These are phyloP conservation scores for Pachysandra terminalis DNA, from an alignment of 164 flowering plant genomes.

Conservation along the genomic window DNA sequence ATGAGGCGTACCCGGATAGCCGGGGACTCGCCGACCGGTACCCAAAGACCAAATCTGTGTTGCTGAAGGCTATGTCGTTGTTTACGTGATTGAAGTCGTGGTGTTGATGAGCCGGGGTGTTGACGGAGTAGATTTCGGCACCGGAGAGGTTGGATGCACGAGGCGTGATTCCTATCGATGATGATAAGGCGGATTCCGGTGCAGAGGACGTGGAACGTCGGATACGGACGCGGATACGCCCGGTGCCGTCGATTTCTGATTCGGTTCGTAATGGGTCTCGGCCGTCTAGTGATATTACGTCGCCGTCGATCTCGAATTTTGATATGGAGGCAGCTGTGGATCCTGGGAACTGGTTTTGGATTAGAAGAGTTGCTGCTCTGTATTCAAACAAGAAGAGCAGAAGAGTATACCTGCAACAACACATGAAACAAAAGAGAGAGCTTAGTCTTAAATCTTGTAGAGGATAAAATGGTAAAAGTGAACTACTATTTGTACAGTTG, in stretches of 20 bases:
- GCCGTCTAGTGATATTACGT: slow-evolving; percentile 58
- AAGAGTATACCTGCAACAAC: slow-evolving; percentile 42
- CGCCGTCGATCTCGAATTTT: slow-evolving; percentile 46
- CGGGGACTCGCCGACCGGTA: slow-evolving; percentile 43
- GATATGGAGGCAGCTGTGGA: slow-evolving; percentile 43
- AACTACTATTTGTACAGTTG: too few species aligned
- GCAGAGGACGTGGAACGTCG: slow-evolving; percentile 54
- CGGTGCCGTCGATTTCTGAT: slow-evolving; percentile 43
- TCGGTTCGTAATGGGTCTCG: slow-evolving; percentile 48
- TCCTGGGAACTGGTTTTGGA: slow-evolving; percentile 43
- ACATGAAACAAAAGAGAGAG: not conserved
- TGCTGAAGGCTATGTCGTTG: slow-evolving; percentile 21
- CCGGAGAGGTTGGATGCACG: slow-evolving; percentile 56
- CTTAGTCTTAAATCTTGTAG: too few species aligned
- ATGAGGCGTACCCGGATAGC: slow-evolving; percentile 55
- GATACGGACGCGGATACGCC: slow-evolving; percentile 51
- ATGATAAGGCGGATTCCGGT: slow-evolving; percentile 33
- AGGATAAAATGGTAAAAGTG: too few species aligned
- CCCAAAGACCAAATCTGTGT: slow-evolving; percentile 33
- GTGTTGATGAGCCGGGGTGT: slow-evolving; percentile 31
- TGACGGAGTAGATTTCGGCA: slow-evolving; percentile 52
- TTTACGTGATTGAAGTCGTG: slow-evolving; percentile 15
- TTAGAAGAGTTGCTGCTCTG: slow-evolving; percentile 43
- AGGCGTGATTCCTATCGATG: slow-evolving; percentile 45
- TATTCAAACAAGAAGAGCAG: slow-evolving; percentile 51